Evolutionary conservation across 2,329 filamentous ascomycete species (phyloP), one percentile per base, ranked within the genome.

Genomic region (Alternaria atra): DNA sequence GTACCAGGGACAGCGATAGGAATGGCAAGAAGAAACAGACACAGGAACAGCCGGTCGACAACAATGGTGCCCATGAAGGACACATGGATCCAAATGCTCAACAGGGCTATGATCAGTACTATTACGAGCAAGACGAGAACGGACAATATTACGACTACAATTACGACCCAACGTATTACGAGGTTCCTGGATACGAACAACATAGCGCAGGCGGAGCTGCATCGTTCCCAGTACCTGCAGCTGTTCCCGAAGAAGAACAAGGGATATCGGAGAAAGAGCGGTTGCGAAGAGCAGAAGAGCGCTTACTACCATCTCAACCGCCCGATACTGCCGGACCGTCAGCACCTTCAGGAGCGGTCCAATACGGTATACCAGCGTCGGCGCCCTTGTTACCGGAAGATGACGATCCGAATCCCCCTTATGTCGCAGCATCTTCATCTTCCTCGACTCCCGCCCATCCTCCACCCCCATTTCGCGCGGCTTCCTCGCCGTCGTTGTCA

Each of bases 211-310:
- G 72, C 29, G 63, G 72, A 57, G 79, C 78, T 68, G 75, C 89
- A 15, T 86, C 89, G 30, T 73, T 70, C 48, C 66, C 77, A 9
- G 73, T 76, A 5, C 86, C 86, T 5, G 89, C 90, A n/a, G 81
- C 86, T 30, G 69, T 89, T 35, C 25, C 48, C 17, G 81, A 83
- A 10, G 80, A 85, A 12, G 88, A 92, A 56, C 86, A 86, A 61
- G 84, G 82, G 5, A 80, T 93, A 32, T 88, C 90, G 12, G 95
- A 98, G 65, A 97, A 97, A 78, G 90, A 96, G 61, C 89, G 90
- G 50, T 80, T 95, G 60, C 87, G 90, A 47, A 87, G 87, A 60
- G 93, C 92, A 40, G 94, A 97, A 79, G 86, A 90, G 67, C 86
- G 89, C 47, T 81, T 97, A 5, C 80, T 97, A 23, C 94, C 94